These are phyloP conservation scores for Leccinum subgranulosum DNA, from an alignment of 768 basidiomycete species.

Conservation along the genomic window DNA sequence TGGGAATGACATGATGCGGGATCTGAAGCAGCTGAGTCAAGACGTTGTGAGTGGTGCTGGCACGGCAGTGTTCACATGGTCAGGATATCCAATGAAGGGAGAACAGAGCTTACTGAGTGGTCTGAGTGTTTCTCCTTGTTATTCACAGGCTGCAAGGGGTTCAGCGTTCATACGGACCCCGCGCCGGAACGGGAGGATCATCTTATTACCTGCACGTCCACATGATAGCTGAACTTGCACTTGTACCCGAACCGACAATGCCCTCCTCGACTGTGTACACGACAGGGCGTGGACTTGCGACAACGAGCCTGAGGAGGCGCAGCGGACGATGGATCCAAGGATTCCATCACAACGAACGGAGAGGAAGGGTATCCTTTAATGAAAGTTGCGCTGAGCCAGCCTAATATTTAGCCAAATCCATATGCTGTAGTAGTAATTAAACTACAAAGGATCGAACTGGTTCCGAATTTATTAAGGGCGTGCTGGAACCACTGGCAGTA, in stretches of 20 bases:
- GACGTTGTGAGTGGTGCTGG: background rate
- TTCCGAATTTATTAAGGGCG: background rate
- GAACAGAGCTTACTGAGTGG: background rate
- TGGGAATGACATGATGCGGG: background rate
- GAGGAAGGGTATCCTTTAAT: background rate
- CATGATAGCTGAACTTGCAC: conserved; percentile 27
- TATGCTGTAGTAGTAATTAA: background rate
- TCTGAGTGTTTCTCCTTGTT: background rate
- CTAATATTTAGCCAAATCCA: background rate
- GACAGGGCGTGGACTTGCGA: conserved; percentile 16
- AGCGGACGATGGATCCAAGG: background rate
- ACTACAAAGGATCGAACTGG: background rate
- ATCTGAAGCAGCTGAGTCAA: background rate
- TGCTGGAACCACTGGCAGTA: background rate
- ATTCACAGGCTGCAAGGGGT: background rate
- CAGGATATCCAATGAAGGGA: background rate
- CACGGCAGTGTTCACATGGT: background rate
- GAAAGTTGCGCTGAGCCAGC: background rate
- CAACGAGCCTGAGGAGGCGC: background rate
- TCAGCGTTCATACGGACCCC: background rate
- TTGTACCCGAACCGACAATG: conserved; percentile 26
- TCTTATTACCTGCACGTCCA: conserved; percentile 4
- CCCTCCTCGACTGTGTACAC: conserved; percentile 17
- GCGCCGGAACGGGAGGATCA: too few relatives aligned
- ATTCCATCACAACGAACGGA: conserved; percentile 5